A percentile compares a stretch with the other conserved stretches of the same genome.
phyloP scores from a whole-genome alignment of 1,139 yeast species.

The Taphrina confusa region DNA sequence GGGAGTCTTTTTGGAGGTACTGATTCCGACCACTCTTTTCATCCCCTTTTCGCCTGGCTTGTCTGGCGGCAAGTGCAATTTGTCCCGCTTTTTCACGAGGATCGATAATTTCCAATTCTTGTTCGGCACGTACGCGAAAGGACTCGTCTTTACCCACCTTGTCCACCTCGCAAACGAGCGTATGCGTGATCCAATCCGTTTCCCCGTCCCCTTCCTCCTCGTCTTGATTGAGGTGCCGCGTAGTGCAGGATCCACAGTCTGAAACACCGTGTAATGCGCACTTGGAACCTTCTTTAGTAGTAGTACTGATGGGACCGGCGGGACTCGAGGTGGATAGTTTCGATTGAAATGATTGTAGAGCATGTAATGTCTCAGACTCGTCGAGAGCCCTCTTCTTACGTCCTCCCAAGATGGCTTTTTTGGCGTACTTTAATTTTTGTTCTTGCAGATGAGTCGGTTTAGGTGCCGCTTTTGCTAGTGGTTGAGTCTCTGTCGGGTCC shows the following conservation, averaged over 20 bases:
- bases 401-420: constrained; percentile 34
- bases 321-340: constrained; percentile 40
- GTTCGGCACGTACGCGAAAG: constrained; percentile 24
- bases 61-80: background rate
- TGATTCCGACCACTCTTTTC: constrained; percentile 22
- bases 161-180: constrained; percentile 39
- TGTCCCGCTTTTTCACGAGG: constrained; percentile 37
- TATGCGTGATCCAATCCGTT: constrained; percentile 37
- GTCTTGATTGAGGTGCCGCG: constrained; percentile 40
- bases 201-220: constrained; percentile 40
- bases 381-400: constrained; percentile 34
- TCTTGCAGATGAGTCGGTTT: constrained; percentile 39
- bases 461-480: constrained; percentile 15
- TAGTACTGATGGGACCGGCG: background rate
- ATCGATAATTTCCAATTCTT: constrained; percentile 36
- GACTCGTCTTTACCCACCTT: constrained; percentile 37
- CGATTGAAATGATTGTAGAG: constrained; percentile 41
- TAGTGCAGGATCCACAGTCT: constrained; percentile 41
- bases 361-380: constrained; percentile 39
- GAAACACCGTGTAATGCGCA: constrained; percentile 40
- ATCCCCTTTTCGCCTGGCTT: constrained; percentile 1
- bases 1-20: constrained; percentile 3
- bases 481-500: background rate
- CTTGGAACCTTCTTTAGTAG: background rate
- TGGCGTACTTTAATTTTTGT: constrained; percentile 38